Conservation (phyloP, 345 rosid species). For the Aquilaria yunnanensis region DNA sequence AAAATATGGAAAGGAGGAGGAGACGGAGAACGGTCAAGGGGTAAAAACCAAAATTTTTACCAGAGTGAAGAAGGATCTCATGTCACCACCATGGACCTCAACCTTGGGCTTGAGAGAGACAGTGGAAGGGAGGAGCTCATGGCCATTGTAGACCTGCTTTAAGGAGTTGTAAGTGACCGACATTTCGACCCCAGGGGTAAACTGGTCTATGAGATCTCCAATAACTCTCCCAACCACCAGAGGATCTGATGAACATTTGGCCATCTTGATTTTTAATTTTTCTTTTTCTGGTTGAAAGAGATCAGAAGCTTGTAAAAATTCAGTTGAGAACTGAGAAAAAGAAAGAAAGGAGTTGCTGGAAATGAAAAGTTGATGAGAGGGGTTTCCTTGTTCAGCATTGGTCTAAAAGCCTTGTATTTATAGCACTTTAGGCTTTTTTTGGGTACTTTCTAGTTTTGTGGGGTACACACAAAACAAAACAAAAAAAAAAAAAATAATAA, state of each 20-base stretch:
- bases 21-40: background rate
- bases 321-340: background rate
- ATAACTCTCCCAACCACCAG: constrained; percentile 85
- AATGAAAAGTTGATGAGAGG: constrained; percentile 1
- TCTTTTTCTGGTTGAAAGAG: background rate
- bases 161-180: constrained; percentile 54
- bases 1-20: background rate
- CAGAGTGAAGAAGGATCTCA: constrained; percentile 97
- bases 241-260: constrained; percentile 49
- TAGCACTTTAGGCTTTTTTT: constrained; percentile 10
- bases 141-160: constrained; percentile 86
- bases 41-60: constrained; percentile 23
- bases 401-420: constrained; percentile 22
- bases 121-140: constrained; percentile 74
- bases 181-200: constrained; percentile 56
- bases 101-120: constrained; percentile 75
- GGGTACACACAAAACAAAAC: too few species aligned
- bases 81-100: constrained; percentile 78
- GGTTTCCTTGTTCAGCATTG: constrained; percentile 8
- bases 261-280: constrained; percentile 27
- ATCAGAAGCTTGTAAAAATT: background rate
- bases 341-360: background rate
- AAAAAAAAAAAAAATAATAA: too few species aligned
- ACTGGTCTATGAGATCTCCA: constrained; percentile 77
- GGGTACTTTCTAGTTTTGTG: too few species aligned